Evolutionary conservation across 441 rosid genomes (phyloP).

Genomic region (Aquilaria agallochum): DNA sequence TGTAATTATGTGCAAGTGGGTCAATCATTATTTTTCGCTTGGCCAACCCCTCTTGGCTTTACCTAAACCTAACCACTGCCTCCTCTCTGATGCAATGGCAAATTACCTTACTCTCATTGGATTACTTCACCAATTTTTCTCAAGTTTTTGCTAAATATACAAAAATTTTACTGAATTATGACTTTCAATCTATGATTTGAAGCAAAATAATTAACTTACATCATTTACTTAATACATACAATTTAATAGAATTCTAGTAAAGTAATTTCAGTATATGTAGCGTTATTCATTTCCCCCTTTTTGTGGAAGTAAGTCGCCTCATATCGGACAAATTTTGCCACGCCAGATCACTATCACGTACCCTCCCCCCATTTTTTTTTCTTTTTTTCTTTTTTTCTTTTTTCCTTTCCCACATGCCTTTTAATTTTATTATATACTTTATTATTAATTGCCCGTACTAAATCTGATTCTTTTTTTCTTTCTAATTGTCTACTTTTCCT

Average conservation of each 20-base stretch:
- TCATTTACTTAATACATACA: background rate
- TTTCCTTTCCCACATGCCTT: too few species aligned
- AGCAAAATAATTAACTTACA: too few species aligned
- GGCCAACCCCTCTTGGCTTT: conserved; percentile 19
- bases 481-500: too few species aligned
- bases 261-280: background rate
- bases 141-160: conserved; percentile 3
- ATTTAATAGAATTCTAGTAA: too few species aligned
- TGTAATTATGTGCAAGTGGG: conserved; percentile 68
- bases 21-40: conserved; percentile 37
- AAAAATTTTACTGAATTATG: background rate
- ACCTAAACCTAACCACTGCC: too few species aligned
- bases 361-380: background rate
- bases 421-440: too few species aligned
- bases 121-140: conserved; percentile 12
- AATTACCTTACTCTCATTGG: conserved; percentile 16
- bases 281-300: background rate
- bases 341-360: background rate
- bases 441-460: too few species aligned
- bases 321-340: too few species aligned
- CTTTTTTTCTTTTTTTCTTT: background rate
- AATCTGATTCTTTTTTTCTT: too few species aligned
- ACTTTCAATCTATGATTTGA: too few species aligned
- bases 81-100: conserved; percentile 6
- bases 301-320: background rate